phyloP scores from a whole-genome alignment of 2,329 filamentous ascomycete genomes.

The Leptographium galeiforme region DNA sequence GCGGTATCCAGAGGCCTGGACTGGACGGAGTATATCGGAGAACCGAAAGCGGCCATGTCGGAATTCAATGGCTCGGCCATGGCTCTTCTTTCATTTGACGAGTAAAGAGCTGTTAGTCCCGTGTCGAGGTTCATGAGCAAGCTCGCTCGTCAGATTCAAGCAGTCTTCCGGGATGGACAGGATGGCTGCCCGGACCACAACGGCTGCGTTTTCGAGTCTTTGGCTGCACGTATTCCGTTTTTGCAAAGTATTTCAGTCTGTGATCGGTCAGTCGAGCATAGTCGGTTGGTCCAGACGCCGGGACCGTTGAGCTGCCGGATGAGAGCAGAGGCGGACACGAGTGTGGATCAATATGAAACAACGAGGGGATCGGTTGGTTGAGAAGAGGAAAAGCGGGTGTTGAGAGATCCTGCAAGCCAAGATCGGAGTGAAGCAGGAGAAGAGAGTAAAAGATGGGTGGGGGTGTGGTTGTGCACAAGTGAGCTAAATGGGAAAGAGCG shows the following conservation, averaged over 20 bases:
- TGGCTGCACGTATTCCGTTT: neutral
- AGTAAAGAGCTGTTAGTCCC: neutral
- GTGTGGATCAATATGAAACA: neutral
- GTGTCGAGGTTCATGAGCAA: neutral
- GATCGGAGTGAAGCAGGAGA: neutral
- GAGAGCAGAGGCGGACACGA: neutral
- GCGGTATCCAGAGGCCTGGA: slow-evolving; percentile 16
- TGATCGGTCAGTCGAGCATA: neutral
- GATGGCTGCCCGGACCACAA: no score
- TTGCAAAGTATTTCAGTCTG: neutral
- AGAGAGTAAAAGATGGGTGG: neutral
- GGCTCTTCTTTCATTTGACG: neutral
- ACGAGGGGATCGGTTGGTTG: neutral
- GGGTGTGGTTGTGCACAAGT: neutral
- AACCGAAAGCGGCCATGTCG: neutral
- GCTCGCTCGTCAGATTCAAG: no score
- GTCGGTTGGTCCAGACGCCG: neutral
- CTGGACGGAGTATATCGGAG: neutral
- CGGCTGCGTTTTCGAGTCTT: no score
- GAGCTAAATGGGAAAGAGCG: neutral
- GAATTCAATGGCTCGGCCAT: neutral
- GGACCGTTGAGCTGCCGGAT: neutral
- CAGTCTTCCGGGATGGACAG: no score
- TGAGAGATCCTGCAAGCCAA: neutral
- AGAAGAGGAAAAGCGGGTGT: neutral